Conservation (phyloP, 768 basidiomycete genomes). For the Termitomyces sp. region DNA sequence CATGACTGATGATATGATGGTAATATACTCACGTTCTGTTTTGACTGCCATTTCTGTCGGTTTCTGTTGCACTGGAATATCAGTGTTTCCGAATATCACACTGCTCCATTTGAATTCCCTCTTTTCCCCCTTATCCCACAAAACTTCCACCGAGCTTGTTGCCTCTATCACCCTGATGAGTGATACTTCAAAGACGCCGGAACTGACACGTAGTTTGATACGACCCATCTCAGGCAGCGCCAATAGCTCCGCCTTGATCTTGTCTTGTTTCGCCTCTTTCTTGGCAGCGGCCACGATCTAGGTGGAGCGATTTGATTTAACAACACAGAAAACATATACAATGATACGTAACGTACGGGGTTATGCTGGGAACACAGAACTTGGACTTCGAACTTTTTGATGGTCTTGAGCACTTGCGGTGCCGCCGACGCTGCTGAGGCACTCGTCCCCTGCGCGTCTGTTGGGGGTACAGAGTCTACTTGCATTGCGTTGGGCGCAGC, state of each 20-base stretch:
- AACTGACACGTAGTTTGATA: slow-evolving; percentile 81
- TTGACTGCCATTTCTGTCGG: slow-evolving; percentile 55
- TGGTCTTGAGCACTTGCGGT: slow-evolving; percentile 54
- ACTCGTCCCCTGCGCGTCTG: not conserved
- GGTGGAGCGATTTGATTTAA: slow-evolving; percentile 2
- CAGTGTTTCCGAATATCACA: slow-evolving; percentile 74
- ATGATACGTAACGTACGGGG: slow-evolving; percentile 58
- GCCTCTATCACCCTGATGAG: slow-evolving; percentile 71
- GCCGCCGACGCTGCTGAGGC: not conserved
- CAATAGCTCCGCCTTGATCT: slow-evolving; percentile 67
- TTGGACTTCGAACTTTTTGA: slow-evolving; percentile 74
- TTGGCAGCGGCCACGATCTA: slow-evolving; percentile 77
- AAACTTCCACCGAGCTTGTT: slow-evolving; percentile 69
- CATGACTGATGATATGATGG: not conserved
- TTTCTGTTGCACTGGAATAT: slow-evolving; percentile 70
- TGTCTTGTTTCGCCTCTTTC: slow-evolving; percentile 72
- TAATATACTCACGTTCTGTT: slow-evolving; percentile 41
- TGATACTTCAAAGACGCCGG: slow-evolving; percentile 86
- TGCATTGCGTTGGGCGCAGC: slow-evolving; percentile 27
- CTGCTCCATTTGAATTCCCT: slow-evolving; percentile 83
- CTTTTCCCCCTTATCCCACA: slow-evolving; percentile 75
- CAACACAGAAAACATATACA: not conserved
- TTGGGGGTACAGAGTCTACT: slow-evolving; percentile 21
- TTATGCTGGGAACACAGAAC: slow-evolving; percentile 88
- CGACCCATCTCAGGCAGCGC: slow-evolving; percentile 68